Conservation (phyloP, 805 yeast species). For the Yarrowia porcina region DNA sequence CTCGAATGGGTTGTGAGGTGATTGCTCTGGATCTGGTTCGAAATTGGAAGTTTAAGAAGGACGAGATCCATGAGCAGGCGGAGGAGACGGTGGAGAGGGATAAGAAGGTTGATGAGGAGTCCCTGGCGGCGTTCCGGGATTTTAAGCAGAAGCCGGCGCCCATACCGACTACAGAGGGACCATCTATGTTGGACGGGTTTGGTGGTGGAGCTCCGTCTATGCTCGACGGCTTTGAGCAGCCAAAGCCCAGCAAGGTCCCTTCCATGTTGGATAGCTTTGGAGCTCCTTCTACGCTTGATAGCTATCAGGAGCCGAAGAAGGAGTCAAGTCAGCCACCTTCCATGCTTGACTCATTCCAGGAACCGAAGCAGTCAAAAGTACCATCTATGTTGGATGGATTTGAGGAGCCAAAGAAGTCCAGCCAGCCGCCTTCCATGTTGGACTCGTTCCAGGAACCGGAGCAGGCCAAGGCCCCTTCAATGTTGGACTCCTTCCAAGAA, state of each 20-base stretch:
- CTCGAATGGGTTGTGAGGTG: constrained; percentile 89
- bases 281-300: background rate
- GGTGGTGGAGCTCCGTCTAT: background rate
- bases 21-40: constrained; percentile 59
- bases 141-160: background rate
- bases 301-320: background rate
- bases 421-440: too few species aligned
- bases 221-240: background rate
- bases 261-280: background rate
- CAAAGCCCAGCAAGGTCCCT: too few species aligned
- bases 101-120: constrained; percentile 1
- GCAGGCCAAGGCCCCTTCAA: too few species aligned
- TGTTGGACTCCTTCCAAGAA: too few species aligned
- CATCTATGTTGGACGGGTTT: background rate
- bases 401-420: too few species aligned
- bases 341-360: background rate
- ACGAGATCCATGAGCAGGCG: background rate
- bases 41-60: constrained; percentile 59
- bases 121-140: background rate
- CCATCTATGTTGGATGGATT: too few species aligned
- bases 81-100: background rate
- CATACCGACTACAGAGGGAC: background rate
- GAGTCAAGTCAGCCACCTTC: background rate
- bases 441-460: too few species aligned
- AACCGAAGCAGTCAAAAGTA: too few species aligned